These are phyloP conservation scores for Bidens hawaiensis DNA, from an alignment of 140 eudicot genomes.

Conservation along the genomic window DNA sequence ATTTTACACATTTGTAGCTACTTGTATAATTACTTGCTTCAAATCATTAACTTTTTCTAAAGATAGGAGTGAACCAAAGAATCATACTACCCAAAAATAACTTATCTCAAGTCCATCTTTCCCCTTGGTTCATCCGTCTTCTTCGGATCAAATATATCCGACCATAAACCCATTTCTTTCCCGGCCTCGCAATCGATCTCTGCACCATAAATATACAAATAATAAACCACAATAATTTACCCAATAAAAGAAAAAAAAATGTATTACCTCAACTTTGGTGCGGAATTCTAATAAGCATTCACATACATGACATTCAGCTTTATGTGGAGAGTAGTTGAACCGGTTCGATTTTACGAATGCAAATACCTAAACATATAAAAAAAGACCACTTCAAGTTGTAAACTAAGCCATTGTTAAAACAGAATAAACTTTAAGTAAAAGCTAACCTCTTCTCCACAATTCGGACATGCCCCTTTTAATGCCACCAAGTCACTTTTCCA, in stretches of 20 bases:
- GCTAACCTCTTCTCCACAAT: slow-evolving; percentile 94
- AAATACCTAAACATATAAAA: slow-evolving; percentile 56
- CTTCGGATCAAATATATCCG: slow-evolving; percentile 63
- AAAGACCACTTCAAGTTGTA: slow-evolving; percentile 6
- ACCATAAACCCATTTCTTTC: slow-evolving; percentile 74
- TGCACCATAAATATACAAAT: slow-evolving; percentile 23
- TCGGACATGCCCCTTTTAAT: slow-evolving; percentile 88
- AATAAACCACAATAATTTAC: not conserved
- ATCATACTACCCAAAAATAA: slow-evolving; percentile 20
- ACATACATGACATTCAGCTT: slow-evolving; percentile 87
- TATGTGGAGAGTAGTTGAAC: slow-evolving; percentile 61
- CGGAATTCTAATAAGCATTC: slow-evolving; percentile 82
- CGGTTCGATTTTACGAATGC: slow-evolving; percentile 72
- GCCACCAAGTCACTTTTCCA: slow-evolving; percentile 94
- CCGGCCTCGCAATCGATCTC: slow-evolving; percentile 65
- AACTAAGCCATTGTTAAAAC: not conserved
- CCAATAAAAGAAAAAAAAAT: not conserved
- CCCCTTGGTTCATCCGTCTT: slow-evolving; percentile 49
- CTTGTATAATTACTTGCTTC: slow-evolving; percentile 15
- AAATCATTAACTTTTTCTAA: slow-evolving; percentile 11
- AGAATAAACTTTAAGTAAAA: not conserved
- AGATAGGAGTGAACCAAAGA: slow-evolving; percentile 14
- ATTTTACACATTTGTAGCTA: slow-evolving; percentile 22
- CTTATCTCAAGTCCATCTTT: slow-evolving; percentile 45
- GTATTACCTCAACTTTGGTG: slow-evolving; percentile 69